phyloP scores from a whole-genome alignment of 1,284 basidiomycete species.

The Ganoderma resinaceum region DNA sequence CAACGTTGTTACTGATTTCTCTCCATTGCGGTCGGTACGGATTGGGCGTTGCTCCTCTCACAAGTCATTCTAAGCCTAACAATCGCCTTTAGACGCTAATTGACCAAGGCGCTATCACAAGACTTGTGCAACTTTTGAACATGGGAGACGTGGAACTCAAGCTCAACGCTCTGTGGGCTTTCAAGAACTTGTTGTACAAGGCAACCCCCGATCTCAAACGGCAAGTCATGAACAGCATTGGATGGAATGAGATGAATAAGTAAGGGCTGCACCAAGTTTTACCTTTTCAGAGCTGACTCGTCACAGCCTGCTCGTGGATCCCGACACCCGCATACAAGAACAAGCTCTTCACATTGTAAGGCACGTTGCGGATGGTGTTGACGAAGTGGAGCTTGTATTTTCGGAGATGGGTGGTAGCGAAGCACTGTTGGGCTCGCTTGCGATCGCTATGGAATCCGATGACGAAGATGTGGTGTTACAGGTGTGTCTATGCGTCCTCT shows the following conservation, averaged over 20 bases:
- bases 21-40: conserved; percentile 76
- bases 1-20: conserved; percentile 88
- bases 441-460: conserved; percentile 52
- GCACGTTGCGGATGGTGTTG: conserved; percentile 68
- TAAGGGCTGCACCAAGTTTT: conserved; percentile 41
- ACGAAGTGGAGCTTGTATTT: conserved; percentile 67
- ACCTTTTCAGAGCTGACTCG: not conserved
- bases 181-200: conserved; percentile 81
- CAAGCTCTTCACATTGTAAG: conserved; percentile 69
- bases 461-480: conserved; percentile 61
- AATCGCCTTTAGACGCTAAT: conserved; percentile 56
- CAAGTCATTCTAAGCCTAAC: conserved; percentile 9
- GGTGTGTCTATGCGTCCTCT: conserved; percentile 40
- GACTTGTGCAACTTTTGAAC: conserved; percentile 65
- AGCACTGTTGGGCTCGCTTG: conserved; percentile 52
- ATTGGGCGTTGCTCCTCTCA: not conserved
- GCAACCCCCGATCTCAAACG: conserved; percentile 64
- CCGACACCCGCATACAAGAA: conserved; percentile 63
- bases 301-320: conserved; percentile 55
- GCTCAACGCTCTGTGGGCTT: conserved; percentile 79
- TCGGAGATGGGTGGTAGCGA: conserved; percentile 56
- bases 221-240: conserved; percentile 67
- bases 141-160: conserved; percentile 63
- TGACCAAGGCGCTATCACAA: conserved; percentile 66
- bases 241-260: conserved; percentile 64